A percentile compares a stretch with the other conserved stretches of the same genome.
Conservation (phyloP, 441 rosid species). For the Flueggea neowawraea region DNA sequence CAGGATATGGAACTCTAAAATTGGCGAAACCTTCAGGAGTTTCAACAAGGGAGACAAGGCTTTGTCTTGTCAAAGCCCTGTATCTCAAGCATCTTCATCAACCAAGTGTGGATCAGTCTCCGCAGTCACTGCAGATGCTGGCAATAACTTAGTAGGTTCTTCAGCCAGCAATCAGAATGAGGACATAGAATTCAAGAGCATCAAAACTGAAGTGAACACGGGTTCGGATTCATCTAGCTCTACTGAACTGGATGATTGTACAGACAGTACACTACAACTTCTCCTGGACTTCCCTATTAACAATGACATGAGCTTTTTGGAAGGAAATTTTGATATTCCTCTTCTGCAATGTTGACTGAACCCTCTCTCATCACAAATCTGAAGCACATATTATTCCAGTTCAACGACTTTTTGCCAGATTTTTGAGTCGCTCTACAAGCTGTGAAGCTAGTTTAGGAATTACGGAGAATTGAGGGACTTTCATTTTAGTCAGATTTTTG, state of each 20-base stretch:
- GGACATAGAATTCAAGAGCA: slow-evolving; percentile 44
- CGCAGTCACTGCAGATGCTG: slow-evolving; percentile 29
- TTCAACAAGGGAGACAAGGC: slow-evolving; percentile 13
- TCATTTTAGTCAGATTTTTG: slow-evolving; percentile 4
- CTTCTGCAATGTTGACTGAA: slow-evolving; percentile 21
- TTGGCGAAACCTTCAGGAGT: slow-evolving; percentile 38
- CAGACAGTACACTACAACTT: slow-evolving; percentile 69
- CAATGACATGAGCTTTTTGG: slow-evolving; percentile 92
- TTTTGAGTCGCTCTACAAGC: slow-evolving; percentile 3
- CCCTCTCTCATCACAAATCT: slow-evolving; percentile 5
- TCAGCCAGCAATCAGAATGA: slow-evolving; percentile 31
- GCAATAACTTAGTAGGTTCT: slow-evolving; percentile 23
- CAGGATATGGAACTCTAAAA: slow-evolving; percentile 42
- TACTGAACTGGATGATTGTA: slow-evolving; percentile 48
- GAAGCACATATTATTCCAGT: too few species aligned
- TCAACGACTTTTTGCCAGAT: not conserved
- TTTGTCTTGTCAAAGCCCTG: slow-evolving; percentile 10
- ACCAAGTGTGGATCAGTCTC: slow-evolving; percentile 50
- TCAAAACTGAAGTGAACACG: slow-evolving; percentile 21
- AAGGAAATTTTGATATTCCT: slow-evolving; percentile 36
- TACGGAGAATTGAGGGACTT: too few species aligned
- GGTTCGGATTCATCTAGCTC: slow-evolving; percentile 54
- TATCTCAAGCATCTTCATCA: slow-evolving; percentile 32
- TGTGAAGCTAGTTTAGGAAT: not conserved
- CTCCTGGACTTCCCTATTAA: slow-evolving; percentile 83